Evolutionary conservation across 305 asterid species (phyloP), one percentile per base, ranked within the genome.

Genomic region (Fraxinus ornus): DNA sequence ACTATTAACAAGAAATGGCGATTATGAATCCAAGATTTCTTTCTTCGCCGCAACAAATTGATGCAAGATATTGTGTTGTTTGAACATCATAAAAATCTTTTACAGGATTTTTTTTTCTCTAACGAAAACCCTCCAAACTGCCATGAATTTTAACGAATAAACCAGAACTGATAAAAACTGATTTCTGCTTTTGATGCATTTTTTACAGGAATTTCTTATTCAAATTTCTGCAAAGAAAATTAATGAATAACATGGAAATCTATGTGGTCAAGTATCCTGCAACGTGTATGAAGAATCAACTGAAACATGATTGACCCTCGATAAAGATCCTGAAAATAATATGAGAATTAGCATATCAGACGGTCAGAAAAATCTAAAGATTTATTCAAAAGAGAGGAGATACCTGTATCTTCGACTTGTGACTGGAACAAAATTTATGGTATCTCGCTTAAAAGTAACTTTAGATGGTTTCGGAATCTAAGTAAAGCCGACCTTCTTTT

Each of bases 391-490:
- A 83, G 68, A 35, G 84, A 80, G 62, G 12, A 47, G 76, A 70
- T 82, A 76, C 77, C 83, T 78, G 64, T 76, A 84, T 83, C 85
- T 79, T 87, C 84, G 80, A 78, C 78, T 71, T 83, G 86, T 44
- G 80, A 6, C 41, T 75, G 81, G 84, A 85, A 79, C 77, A 79
- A 68, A 83, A 79, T 39, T 26, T 19, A 41, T 15, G 82, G 87
- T 83, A 90, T 87, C 89, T 79, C 0, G 44, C 64, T 83, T 60
- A 44, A 84, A 89, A 81, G 87, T 86, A 79, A 37, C 88, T 86
- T 87, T 85, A 85, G 79, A 66, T 83, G 71, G 85, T 85, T 33
- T 71, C 21, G 64, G 89, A 90, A 88, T 90, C 91, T 82, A 81
- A 79, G 81, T 68, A 83, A 88, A 87, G 87, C 79, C 83, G 84